Evolutionary conservation across 1,284 basidiomycete genomes (phyloP), one percentile per base, ranked within the genome.

Genomic region (Fomes fomentarius): DNA sequence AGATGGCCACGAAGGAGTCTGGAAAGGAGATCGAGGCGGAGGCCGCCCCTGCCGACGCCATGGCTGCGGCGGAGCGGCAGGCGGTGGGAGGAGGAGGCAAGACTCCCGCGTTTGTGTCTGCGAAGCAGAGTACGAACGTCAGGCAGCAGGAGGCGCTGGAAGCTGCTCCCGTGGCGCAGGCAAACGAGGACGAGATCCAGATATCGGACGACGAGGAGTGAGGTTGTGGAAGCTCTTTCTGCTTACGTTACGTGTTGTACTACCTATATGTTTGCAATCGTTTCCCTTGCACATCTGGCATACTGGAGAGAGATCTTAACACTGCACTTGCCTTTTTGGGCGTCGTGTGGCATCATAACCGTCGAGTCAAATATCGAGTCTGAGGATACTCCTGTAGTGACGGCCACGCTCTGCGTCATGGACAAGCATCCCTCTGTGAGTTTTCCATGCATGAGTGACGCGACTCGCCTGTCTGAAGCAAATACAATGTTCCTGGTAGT

Each of bases 121-220:
- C 74, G 34, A 71, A 69, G 52, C 60, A 64, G 40, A 70, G 58
- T 42, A 57, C 65, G 42, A 58, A 58, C 41, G 56, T 63, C 7
- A 40, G 59, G 52, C 54, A 63, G 42, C 65, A 62, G 50, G 67
- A 66, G 44, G 57, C 56, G 25, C 55, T 65, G 34, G 65, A 52
- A 52, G 62, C 62, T 31, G 58, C 48, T 30, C 60, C 67, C 42
- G 66, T 68, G 39, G 63, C 74, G 52, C 71, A 73, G 52, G 76
- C 69, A 12, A 93, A 93, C 67, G 82, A 73, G 39, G 90, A 93
- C 54, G 90, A 93, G 72, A 93, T 93, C 58, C 90, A 89, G 62
- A 93, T 93, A 65, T 89, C 87, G 48, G 89, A 92, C 67, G 89
- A 91, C 52, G 89, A 91, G 62, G 85, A 89, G 54, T 75, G 61